These are phyloP conservation scores for Boletus vinaceobasis DNA, from an alignment of 768 basidiomycete genomes.

Conservation along the genomic window DNA sequence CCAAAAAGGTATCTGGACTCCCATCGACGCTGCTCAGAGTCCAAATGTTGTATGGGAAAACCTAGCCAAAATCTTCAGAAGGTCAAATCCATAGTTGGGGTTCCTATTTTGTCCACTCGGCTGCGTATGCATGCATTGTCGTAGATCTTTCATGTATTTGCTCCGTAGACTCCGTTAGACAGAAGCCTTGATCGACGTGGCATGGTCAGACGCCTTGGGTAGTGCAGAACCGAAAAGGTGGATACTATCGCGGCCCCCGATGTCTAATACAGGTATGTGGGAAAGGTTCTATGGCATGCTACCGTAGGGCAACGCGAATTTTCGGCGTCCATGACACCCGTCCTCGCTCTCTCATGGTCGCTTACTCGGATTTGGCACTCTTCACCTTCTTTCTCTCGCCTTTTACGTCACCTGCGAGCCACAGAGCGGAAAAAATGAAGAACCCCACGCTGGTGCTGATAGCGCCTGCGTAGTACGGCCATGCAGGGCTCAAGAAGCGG, in stretches of 20 bases:
- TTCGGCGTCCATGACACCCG: background rate
- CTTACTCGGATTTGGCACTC: conserved; percentile 29
- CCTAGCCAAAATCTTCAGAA: conserved; percentile 60
- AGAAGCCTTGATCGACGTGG: conserved; percentile 3
- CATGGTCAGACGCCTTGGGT: background rate
- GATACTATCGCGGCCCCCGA: conserved; percentile 1
- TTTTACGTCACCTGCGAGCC: conserved; percentile 80
- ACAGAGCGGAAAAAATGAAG: conserved; percentile 80
- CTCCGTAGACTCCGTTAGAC: conserved; percentile 17
- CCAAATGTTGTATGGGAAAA: conserved; percentile 91
- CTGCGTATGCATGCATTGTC: conserved; percentile 2
- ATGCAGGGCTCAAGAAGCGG: conserved; percentile 91
- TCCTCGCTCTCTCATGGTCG: background rate
- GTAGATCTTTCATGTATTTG: conserved; percentile 29
- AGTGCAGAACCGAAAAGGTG: background rate
- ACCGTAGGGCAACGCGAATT: conserved; percentile 6
- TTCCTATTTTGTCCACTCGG: background rate
- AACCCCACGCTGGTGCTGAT: conserved; percentile 86
- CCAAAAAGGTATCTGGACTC: conserved; percentile 82
- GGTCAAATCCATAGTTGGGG: conserved; percentile 17
- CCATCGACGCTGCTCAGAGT: conserved; percentile 91
- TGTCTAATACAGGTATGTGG: conserved; percentile 24
- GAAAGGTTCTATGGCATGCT: conserved; percentile 3
- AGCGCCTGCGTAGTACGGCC: conserved; percentile 93
- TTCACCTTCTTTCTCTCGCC: conserved; percentile 53